These are phyloP conservation scores for Ammopiptanthus mongolicus DNA, from an alignment of 306 rosid genomes.

Conservation along the genomic window DNA sequence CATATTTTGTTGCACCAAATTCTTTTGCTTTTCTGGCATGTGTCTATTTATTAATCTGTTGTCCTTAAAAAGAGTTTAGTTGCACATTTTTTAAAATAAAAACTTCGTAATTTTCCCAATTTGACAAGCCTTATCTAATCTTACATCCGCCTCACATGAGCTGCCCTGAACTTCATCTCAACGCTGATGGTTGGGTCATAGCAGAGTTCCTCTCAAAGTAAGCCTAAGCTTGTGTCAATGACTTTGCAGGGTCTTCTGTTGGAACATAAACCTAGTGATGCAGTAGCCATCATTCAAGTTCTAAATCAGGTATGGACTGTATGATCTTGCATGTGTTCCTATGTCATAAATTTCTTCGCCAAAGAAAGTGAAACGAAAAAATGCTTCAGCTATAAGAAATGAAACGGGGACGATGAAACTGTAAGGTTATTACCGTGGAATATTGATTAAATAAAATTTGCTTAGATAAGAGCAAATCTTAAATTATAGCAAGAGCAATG, in stretches of 20 bases:
- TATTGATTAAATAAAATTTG: not conserved
- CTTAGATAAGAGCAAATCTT: not conserved
- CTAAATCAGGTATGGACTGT: conserved; percentile 71
- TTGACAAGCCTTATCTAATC: not conserved
- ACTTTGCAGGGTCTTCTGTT: conserved; percentile 61
- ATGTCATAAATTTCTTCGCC: not conserved
- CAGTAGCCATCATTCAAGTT: conserved; percentile 56
- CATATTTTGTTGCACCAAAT: not conserved
- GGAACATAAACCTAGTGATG: conserved; percentile 70
- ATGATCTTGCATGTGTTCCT: conserved; percentile 21
- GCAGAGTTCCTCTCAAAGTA: not conserved
- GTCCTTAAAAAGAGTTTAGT: not conserved
- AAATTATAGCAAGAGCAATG: not conserved
- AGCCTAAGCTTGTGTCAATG: not conserved
- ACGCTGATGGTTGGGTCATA: not conserved
- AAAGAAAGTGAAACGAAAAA: not conserved
- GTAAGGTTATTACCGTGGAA: conserved; percentile 5
- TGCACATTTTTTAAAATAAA: not conserved
- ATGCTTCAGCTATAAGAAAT: not conserved
- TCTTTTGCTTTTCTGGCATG: not conserved
- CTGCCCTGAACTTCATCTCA: not conserved
- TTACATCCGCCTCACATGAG: not conserved
- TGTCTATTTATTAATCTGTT: not conserved
- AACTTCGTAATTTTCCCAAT: not conserved
- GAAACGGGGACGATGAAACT: conserved; percentile 2